phyloP scores from a whole-genome alignment of 768 basidiomycete species.

The Panaeolus cyanescens region DNA sequence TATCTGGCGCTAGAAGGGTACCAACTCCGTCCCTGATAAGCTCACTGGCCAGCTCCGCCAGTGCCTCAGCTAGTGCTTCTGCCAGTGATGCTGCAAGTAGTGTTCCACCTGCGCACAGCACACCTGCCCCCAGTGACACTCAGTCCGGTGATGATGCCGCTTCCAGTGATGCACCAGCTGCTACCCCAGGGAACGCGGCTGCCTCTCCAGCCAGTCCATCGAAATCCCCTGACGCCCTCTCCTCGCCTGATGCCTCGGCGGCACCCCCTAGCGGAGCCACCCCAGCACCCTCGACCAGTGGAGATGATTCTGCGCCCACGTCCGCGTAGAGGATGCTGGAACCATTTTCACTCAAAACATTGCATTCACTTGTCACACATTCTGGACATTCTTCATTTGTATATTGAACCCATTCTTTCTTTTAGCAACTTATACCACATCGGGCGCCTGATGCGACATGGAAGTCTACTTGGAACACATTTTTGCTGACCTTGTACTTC shows the following conservation, averaged over 20 bases:
- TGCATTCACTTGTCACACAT: background rate
- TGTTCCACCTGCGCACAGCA: background rate
- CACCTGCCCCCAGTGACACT: background rate
- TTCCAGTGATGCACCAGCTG: slow-evolving; percentile 3
- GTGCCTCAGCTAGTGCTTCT: background rate
- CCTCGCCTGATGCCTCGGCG: slow-evolving; percentile 2
- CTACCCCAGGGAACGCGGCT: background rate
- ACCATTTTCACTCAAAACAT: background rate
- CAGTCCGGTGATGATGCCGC: background rate
- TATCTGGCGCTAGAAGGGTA: background rate
- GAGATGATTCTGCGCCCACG: background rate
- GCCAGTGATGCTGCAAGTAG: background rate
- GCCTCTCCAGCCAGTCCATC: background rate
- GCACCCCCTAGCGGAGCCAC: background rate
- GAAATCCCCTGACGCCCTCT: background rate
- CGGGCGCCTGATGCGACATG: background rate
- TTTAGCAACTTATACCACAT: background rate
- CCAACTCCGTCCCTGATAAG: background rate
- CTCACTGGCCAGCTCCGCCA: background rate
- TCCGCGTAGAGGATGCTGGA: background rate
- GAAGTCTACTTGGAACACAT: background rate
- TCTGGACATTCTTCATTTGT: background rate
- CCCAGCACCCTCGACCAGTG: background rate
- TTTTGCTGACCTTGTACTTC: background rate
- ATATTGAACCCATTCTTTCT: background rate